Conservation (phyloP, 2,329 filamentous ascomycete species). For the Botrytis hyacinthi region DNA sequence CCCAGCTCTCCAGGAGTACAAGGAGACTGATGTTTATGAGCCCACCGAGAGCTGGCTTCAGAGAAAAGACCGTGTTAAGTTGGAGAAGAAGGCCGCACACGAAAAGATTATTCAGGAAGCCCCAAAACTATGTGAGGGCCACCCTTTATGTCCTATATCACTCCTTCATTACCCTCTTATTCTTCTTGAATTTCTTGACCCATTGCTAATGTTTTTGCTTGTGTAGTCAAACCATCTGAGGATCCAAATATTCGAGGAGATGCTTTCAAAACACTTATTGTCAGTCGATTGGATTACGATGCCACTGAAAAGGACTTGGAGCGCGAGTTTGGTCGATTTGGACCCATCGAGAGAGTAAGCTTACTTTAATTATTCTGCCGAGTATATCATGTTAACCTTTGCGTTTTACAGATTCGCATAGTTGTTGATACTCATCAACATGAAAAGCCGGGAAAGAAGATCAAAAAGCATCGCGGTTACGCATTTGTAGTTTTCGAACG, state of each 20-base stretch:
- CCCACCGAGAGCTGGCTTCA: slow-evolving; percentile 94
- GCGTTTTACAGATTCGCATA: slow-evolving; percentile 69
- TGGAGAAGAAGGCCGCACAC: slow-evolving; percentile 71
- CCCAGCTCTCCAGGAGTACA: slow-evolving; percentile 71
- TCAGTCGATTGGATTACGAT: slow-evolving; percentile 86
- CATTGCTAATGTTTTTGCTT: slow-evolving; percentile 27
- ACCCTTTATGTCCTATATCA: slow-evolving; percentile 33
- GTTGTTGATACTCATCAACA: slow-evolving; percentile 72
- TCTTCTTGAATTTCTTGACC: not conserved
- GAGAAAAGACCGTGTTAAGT: slow-evolving; percentile 76
- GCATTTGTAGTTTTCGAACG: slow-evolving; percentile 96
- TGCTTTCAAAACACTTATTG: slow-evolving; percentile 91
- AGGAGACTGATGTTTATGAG: slow-evolving; percentile 70
- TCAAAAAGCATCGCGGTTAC: slow-evolving; percentile 83
- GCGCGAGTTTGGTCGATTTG: slow-evolving; percentile 89
- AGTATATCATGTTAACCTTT: slow-evolving; percentile 21
- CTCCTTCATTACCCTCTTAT: slow-evolving; percentile 24
- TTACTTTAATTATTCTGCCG: not conserved
- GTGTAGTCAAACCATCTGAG: slow-evolving; percentile 72
- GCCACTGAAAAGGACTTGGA: slow-evolving; percentile 87
- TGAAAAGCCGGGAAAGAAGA: slow-evolving; percentile 71
- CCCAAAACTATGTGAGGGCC: slow-evolving; percentile 36
- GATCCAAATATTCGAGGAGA: slow-evolving; percentile 90
- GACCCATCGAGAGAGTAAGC: slow-evolving; percentile 85
- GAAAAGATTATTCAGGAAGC: slow-evolving; percentile 47